Conservation (phyloP, 2,329 filamentous ascomycete species). For the Clonostachys solani region DNA sequence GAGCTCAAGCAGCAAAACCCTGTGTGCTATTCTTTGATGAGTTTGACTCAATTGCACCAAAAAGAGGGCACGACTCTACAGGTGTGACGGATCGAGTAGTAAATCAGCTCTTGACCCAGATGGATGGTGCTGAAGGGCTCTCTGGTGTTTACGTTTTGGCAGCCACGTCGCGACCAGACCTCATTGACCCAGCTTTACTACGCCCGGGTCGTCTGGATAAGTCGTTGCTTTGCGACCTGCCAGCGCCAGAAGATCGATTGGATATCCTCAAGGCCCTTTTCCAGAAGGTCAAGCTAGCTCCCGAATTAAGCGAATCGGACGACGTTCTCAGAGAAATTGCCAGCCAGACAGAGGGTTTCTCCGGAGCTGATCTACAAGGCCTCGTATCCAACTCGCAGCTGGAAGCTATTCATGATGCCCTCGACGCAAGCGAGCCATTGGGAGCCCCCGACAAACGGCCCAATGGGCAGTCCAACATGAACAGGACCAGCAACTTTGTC, state of each 20-base stretch:
- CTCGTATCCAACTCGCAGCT: constrained; percentile 95
- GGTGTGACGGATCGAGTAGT: constrained; percentile 98
- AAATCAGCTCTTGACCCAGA: constrained; percentile 96
- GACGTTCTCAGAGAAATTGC: constrained; percentile 70
- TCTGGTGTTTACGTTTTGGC: constrained; percentile 95
- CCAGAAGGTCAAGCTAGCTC: constrained; percentile 70
- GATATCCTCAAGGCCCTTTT: constrained; percentile 88
- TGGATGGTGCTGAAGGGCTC: constrained; percentile 96
- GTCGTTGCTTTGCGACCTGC: constrained; percentile 87
- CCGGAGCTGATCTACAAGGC: constrained; percentile 90
- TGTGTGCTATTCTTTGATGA: constrained; percentile 98
- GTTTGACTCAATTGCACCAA: constrained; percentile 96
- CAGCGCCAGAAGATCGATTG: constrained; percentile 70
- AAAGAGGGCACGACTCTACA: constrained; percentile 93
- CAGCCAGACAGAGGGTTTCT: constrained; percentile 78
- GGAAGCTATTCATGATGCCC: constrained; percentile 91
- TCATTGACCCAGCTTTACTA: constrained; percentile 91
- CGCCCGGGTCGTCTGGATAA: constrained; percentile 93
- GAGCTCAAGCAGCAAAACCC: constrained; percentile 83
- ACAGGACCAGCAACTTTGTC: constrained; percentile 54
- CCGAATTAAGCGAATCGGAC: constrained; percentile 55
- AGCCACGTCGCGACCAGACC: constrained; percentile 85
- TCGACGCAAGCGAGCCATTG: constrained; percentile 53
- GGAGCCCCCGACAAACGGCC: constrained; percentile 19
- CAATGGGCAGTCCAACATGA: constrained; percentile 17